Conservation (phyloP, 2,329 filamentous ascomycete species). For the Diaporthe sp. region DNA sequence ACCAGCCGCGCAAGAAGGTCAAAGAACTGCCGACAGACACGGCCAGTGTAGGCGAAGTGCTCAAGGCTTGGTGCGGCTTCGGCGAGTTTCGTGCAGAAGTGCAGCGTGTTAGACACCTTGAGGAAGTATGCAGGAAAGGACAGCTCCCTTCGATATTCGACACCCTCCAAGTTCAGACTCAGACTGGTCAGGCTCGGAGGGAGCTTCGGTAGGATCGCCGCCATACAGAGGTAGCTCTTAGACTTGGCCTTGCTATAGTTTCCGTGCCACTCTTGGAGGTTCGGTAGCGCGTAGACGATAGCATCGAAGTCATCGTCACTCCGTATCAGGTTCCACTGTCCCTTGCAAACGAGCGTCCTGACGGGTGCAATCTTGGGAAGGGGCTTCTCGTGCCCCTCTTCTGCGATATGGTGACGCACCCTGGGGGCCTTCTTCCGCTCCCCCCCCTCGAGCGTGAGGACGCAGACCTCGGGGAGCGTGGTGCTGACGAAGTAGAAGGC, state of each 20-base stretch:
- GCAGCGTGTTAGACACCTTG: slow-evolving; percentile 68
- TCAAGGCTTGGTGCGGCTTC: slow-evolving; percentile 70
- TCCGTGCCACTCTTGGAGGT: slow-evolving; percentile 71
- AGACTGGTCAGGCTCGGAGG: slow-evolving; percentile 70
- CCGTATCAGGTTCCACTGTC: slow-evolving; percentile 82
- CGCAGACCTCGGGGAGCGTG: slow-evolving; percentile 69
- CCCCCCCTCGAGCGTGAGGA: slow-evolving; percentile 80
- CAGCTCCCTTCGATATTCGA: slow-evolving; percentile 73
- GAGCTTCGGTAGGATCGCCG: slow-evolving; percentile 68
- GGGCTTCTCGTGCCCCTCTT: slow-evolving; percentile 29
- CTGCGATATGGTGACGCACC: slow-evolving; percentile 64
- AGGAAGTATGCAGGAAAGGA: slow-evolving; percentile 69
- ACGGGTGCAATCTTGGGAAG: slow-evolving; percentile 61
- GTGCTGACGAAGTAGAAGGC: slow-evolving; percentile 72
- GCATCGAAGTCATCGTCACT: slow-evolving; percentile 70
- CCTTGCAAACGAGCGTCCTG: slow-evolving; percentile 76
- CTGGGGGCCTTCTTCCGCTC: slow-evolving; percentile 80
- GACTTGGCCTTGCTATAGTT: slow-evolving; percentile 78
- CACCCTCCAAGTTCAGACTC: slow-evolving; percentile 75
- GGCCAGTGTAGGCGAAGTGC: slow-evolving; percentile 77
- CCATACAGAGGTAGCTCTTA: slow-evolving; percentile 78
- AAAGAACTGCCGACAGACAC: slow-evolving; percentile 77
- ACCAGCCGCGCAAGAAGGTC: slow-evolving; percentile 63
- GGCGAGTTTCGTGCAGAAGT: slow-evolving; percentile 75
- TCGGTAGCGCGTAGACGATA: slow-evolving; percentile 72